A percentile compares a stretch with the other conserved stretches of the same genome.
Conservation (phyloP, 2,329 filamentous ascomycete species). For the Neopestalotiopsis sp. region DNA sequence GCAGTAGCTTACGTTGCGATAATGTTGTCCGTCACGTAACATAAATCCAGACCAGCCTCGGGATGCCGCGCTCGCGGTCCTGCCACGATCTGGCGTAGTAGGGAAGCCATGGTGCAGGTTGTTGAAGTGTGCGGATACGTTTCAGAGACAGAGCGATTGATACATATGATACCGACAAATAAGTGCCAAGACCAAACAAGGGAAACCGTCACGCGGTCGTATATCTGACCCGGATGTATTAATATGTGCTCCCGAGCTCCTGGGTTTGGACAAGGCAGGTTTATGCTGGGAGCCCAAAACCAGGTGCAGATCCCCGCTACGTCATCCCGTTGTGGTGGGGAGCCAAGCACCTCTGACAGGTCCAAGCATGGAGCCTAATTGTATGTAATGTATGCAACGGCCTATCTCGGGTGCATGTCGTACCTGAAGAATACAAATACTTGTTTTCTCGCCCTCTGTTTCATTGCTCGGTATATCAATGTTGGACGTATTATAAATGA, state of each 20-base stretch:
- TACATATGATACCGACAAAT: not conserved
- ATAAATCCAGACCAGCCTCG: slow-evolving; percentile 89
- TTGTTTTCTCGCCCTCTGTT: too few relatives aligned
- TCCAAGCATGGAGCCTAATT: not conserved
- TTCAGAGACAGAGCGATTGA: not conserved
- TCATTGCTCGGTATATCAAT: too few relatives aligned
- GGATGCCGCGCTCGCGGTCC: slow-evolving; percentile 82
- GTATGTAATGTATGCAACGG: not conserved
- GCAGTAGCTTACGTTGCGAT: slow-evolving; percentile 59
- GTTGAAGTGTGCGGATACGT: not conserved
- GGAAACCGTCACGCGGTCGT: not conserved
- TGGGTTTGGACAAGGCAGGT: slow-evolving; percentile 4
- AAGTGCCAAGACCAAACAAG: not conserved
- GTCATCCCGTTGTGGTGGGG: not conserved
- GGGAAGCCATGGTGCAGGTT: slow-evolving; percentile 62
- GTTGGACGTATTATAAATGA: too few relatives aligned
- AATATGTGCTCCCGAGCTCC: not conserved
- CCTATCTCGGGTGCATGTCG: not conserved
- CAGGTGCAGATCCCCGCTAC: not conserved
- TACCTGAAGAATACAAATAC: too few relatives aligned
- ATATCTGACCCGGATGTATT: not conserved
- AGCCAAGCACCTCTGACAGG: not conserved
- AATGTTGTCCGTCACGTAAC: slow-evolving; percentile 89
- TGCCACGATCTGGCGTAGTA: slow-evolving; percentile 90
- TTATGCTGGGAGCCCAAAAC: slow-evolving; percentile 1